These are phyloP conservation scores for Nigrospora oryzae DNA, from an alignment of 2,329 filamentous ascomycete species.

Conservation along the genomic window DNA sequence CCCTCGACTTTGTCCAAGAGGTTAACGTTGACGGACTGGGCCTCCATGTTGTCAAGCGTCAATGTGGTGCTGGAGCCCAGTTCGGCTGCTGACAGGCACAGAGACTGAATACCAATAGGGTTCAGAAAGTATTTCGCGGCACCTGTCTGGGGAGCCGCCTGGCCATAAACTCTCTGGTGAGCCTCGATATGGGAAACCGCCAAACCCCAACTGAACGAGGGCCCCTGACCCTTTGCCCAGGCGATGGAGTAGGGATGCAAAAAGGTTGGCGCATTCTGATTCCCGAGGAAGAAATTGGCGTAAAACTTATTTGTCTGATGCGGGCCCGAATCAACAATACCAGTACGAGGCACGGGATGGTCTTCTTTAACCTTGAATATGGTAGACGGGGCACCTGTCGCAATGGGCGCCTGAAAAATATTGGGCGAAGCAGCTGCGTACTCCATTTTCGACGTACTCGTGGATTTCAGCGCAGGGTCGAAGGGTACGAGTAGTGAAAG, in stretches of 20 bases:
- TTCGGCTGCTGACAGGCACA: conserved; percentile 73
- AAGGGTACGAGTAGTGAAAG: conserved; percentile 22
- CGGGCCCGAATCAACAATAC: conserved; percentile 38
- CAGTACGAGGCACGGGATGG: conserved; percentile 49
- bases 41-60: conserved; percentile 44
- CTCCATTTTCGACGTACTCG: conserved; percentile 11
- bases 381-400: conserved; percentile 39
- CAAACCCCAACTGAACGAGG: conserved; percentile 66
- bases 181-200: conserved; percentile 66
- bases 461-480: conserved; percentile 5
- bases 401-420: conserved; percentile 50
- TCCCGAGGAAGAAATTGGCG: conserved; percentile 69
- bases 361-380: conserved; percentile 39
- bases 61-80: conserved; percentile 52
- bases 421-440: conserved; percentile 20
- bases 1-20: conserved; percentile 47
- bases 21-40: conserved; percentile 58
- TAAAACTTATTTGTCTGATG: conserved; percentile 76
- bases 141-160: conserved; percentile 41
- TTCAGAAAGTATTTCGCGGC: conserved; percentile 69
- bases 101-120: conserved; percentile 71
- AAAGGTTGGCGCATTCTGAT: conserved; percentile 61
- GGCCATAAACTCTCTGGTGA: conserved; percentile 59
- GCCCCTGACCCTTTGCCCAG: conserved; percentile 58
- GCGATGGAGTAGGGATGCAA: conserved; percentile 66